Evolutionary conservation across 352 stramenopile species (phyloP), one percentile per base, ranked within the genome.

Genomic region (Pythium pyrilobum): DNA sequence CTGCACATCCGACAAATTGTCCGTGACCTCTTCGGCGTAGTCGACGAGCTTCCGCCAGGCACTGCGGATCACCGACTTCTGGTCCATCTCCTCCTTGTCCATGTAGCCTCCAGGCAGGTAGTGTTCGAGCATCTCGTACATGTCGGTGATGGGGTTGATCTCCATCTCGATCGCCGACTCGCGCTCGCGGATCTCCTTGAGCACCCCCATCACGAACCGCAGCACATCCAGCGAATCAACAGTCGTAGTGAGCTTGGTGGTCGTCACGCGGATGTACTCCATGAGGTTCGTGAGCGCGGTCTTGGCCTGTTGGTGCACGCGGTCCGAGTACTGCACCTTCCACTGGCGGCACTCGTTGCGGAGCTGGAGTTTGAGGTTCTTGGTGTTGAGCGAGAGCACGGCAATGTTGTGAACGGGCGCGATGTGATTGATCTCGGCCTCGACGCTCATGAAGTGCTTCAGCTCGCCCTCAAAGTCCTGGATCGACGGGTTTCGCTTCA

Each of bases 31-130:
- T 56, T 98, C 87, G 3, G 96, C 90, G 52, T 98, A 90, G 39
- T 97, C 81, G 28, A 99, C 96, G 16, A 99, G 71, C 56, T 98
- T 98, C 38, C 97, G 96, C 97, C 97, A 99, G 53, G 97, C 98
- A 48, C 87, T 96, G 24, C 90, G 87, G 6, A 99, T 68, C 15
- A 99, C 95, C 16, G 92, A 98, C 72, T 99, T 99, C 63, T 99
- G 97, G 53, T 99, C 97, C 73, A 99, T 98, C 64, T 99, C 97
- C 59, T 99, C 94, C 60, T 99, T 99, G 54, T 98, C 96, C 95
- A 99, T 99, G 66, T 98, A 99, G 4, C 90, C 92, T 23, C 95
- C 81, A 3, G 92, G 87, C 2, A 97, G 37, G 53, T 96, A 97
- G 34, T 92, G 92, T 62, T 97, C 89, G 18, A 98, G 80, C 92